These are phyloP conservation scores for Rhododendron williamsianum DNA, from an alignment of 148 eudicot species.

Conservation along the genomic window DNA sequence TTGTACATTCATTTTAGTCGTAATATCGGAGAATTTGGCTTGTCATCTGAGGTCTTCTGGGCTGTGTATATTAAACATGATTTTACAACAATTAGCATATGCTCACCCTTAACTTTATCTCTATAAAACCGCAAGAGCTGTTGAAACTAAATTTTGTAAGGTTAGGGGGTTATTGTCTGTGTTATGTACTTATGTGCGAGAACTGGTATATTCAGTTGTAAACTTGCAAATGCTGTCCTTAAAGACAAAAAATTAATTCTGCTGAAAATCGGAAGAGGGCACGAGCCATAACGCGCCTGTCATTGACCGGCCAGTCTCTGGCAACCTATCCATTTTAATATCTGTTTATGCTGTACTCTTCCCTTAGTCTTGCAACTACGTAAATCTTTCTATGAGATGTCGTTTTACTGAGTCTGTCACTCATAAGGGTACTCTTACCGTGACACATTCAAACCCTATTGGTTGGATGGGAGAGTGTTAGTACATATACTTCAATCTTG, in stretches of 20 bases:
- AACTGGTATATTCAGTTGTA: background rate
- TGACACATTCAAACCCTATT: background rate
- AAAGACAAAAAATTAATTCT: background rate
- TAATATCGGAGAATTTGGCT: background rate
- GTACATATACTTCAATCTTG: background rate
- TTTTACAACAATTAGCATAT: background rate
- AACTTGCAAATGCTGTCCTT: background rate
- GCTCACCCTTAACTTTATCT: too few relatives aligned
- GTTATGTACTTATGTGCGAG: too few relatives aligned
- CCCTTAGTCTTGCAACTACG: background rate
- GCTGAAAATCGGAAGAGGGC: background rate
- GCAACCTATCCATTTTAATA: background rate
- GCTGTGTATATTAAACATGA: background rate
- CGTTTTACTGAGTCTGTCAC: background rate
- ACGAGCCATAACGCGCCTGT: background rate
- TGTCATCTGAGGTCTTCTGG: background rate
- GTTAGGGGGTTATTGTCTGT: too few relatives aligned
- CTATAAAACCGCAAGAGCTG: too few relatives aligned
- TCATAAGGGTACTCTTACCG: background rate
- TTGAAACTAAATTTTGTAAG: too few relatives aligned
- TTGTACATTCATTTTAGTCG: background rate
- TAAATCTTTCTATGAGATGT: background rate
- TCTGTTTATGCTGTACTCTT: background rate
- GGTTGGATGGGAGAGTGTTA: background rate
- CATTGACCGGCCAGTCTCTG: background rate